Base-by-base conservation (phyloP, 768 basidiomycete species). In the Lactarius quietus region DNA sequence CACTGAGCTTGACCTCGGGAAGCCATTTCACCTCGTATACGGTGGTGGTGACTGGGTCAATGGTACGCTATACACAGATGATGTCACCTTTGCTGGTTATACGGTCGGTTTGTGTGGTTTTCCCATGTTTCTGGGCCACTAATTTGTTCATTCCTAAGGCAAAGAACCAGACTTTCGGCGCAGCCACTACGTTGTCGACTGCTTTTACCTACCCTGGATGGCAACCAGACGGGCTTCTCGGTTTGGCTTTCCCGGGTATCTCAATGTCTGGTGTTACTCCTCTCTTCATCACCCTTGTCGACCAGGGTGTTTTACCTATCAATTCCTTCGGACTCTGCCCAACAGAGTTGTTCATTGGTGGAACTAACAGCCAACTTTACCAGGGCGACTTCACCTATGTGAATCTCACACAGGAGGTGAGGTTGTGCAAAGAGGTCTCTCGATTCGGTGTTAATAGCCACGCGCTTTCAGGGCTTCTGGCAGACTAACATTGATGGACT, bases 301-400 rank as follows among this genome's bases (percentile, higher is more conserved):
- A 73, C 12, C 73, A 81, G 52, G 72, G 71, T 18, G 61, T 39
- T 71, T 77, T 3, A 62, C 73, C 7, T 65, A 77, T 29, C 69
- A 77, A 54, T 73, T 78, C n/a, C 66, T 85, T 86, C 65, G 78
- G 80, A 29, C 78, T 86, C 70, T 81, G 81, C 63, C 75, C 85
- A 29, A 29, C 62, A 1, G 62, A 67, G 28, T 56, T 67, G 10
- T 64, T 4, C 33, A 14, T 67, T 23, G 66, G 66, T 48, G 66
- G 66, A 7, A 41, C 31, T n/a, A 59, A 67, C 35, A n/a, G 28
- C 4, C 12, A 9, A 2, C 58, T 55, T 6, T 15, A 45, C 26
- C 35, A 7, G 2, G 58, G 39, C n/a, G 28, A 59, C 57, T 67
- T 67, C 58, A 64, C 66, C 41, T 59, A 35, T 51, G n/a, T 67